A percentile compares a stretch with the other conserved stretches of the same genome.
Evolutionary conservation across 2,329 filamentous ascomycete species (phyloP).

Genomic region (Fusarium redolens): DNA sequence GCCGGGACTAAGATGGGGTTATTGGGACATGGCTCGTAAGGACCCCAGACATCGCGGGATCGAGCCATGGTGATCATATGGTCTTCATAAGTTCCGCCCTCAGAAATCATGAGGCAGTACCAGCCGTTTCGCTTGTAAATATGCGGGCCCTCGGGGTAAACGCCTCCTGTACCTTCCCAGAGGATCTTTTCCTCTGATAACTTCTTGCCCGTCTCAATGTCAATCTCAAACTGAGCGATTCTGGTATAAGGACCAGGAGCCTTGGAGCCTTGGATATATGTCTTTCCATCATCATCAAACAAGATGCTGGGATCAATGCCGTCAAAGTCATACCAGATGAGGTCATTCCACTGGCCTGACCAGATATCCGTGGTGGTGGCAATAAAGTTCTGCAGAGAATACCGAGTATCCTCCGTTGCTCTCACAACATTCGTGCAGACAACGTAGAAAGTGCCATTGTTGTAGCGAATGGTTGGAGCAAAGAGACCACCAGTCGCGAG

Average conservation of each 20-base stretch:
- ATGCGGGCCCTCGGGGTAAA: slow-evolving; percentile 11
- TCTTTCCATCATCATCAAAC: slow-evolving; percentile 5
- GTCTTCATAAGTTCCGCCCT: slow-evolving; percentile 12
- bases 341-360: slow-evolving; percentile 10
- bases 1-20: slow-evolving; percentile 7
- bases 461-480: slow-evolving; percentile 10
- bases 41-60: slow-evolving; percentile 7
- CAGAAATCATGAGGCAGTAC: slow-evolving; percentile 15
- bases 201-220: not conserved
- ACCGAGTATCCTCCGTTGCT: not conserved
- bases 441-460: slow-evolving; percentile 6
- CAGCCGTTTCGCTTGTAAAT: slow-evolving; percentile 19
- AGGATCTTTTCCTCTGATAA: slow-evolving; percentile 4
- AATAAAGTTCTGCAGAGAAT: slow-evolving; percentile 7
- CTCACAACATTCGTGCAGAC: slow-evolving; percentile 11
- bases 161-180: not conserved
- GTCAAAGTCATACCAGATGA: slow-evolving; percentile 10
- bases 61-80: slow-evolving; percentile 21
- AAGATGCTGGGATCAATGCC: slow-evolving; percentile 9
- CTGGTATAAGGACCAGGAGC: not conserved
- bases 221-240: slow-evolving; percentile 10
- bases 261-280: slow-evolving; percentile 14
- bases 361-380: slow-evolving; percentile 2
- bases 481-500: slow-evolving; percentile 2
- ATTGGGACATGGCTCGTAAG: slow-evolving; percentile 1